A percentile compares a stretch with the other conserved stretches of the same genome.
phyloP scores from a whole-genome alignment of 2,329 filamentous ascomycete genomes.

The Talaromyces verruculosus region DNA sequence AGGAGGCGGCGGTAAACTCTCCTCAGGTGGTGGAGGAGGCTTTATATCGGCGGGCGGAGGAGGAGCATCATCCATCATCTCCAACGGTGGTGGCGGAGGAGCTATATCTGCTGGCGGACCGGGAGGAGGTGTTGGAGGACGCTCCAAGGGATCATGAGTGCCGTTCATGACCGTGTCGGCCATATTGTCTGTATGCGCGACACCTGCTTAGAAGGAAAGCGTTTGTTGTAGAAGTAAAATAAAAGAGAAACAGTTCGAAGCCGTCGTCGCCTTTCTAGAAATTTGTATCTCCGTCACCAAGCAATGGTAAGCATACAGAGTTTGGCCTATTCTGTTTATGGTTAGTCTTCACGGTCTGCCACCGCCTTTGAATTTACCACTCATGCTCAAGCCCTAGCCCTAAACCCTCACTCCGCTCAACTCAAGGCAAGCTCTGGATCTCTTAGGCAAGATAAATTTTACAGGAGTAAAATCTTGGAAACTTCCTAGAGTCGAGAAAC shows the following conservation, averaged over 20 bases:
- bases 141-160: conserved; percentile 38
- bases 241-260: not conserved
- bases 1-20: conserved; percentile 43
- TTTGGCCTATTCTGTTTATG: not conserved
- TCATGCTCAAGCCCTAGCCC: not conserved
- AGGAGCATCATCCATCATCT: conserved; percentile 45
- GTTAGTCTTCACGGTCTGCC: not conserved
- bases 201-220: not conserved
- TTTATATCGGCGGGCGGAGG: conserved; percentile 43
- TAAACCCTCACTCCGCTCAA: not conserved
- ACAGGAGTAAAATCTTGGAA: not conserved
- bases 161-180: conserved; percentile 36
- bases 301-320: not conserved
- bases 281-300: not conserved
- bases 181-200: conserved; percentile 30
- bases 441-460: not conserved
- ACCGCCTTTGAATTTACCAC: not conserved
- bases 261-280: not conserved
- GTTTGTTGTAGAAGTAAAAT: not conserved
- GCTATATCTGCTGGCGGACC: conserved; percentile 47
- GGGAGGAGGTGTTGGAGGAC: conserved; percentile 42
- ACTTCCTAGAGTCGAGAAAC: not conserved
- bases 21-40: conserved; percentile 47
- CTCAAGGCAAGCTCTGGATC: not conserved
- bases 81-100: conserved; percentile 43